Base-by-base conservation (phyloP, 2,329 filamentous ascomycete genomes). In the Claviceps arundinis region DNA sequence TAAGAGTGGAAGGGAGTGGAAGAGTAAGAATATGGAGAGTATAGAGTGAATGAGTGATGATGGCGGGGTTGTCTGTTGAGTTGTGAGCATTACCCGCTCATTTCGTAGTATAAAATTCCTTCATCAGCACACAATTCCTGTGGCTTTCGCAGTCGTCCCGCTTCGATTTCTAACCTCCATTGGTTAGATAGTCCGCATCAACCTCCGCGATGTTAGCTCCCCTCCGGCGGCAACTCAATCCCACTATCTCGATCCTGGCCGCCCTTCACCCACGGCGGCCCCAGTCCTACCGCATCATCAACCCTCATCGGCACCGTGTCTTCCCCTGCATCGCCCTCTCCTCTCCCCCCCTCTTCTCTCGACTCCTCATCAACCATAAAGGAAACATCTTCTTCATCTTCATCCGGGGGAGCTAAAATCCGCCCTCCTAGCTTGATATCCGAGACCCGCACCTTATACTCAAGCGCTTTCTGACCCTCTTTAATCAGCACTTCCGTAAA, bases 401-500 rank as follows among this genome's bases (percentile, higher is more conserved):
- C 85, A 56, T 91, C 86, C 0, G 77, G 74, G 1, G 75, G 72
- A 9, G 78, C 74, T 3, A 96, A 73, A 1, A 95, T 85, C 22
- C 89, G 79, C 0, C 89, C 89, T 13, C 89, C 89, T 3, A 96
- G 71, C 60, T 87, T 80, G 37, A 95, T 76, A 61, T 97, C 91
- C 57, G 82, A 87, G 8, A 86, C 79, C 34, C 78, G 78, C 26
- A 96, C 87, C 53, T 80, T 76, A 64, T 95, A 95, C 47, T 85
- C 84, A 2, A 98, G 76, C 0, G 93, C 93, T 63, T 88, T 91
- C 62, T 83, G 86, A 5, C 86, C 93, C 59, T 96, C 89, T 48
- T 80, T 84, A 65, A 98, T 95, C 45, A 98, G 76, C 56, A 87
- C 84, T 63, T 98, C 91, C 0, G 90, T 94, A 79, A 88, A 91